Percentiles rank a stretch among this genome's conserved stretches.
phyloP scores from a whole-genome alignment of 768 basidiomycete species.

The Suillus bovinus region DNA sequence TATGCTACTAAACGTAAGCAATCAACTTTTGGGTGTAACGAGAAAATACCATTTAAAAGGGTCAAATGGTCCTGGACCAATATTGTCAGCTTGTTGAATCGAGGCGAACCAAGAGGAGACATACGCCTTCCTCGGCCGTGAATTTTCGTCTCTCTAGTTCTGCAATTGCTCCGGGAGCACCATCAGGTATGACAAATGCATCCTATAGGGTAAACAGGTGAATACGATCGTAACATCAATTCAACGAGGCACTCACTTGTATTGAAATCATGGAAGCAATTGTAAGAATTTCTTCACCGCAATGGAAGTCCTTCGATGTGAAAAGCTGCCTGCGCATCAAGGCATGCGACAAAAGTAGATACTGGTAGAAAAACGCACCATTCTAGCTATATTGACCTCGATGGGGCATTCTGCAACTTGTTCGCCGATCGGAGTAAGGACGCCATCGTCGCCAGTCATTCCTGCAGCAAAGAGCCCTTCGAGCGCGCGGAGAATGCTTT shows the following conservation, averaged over 20 bases:
- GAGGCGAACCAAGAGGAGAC: slow-evolving; percentile 22
- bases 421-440: slow-evolving; percentile 74
- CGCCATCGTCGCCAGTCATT: slow-evolving; percentile 82
- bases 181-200: slow-evolving; percentile 86
- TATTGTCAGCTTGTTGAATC: slow-evolving; percentile 10
- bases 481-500: slow-evolving; percentile 81
- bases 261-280: slow-evolving; percentile 96
- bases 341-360: background rate
- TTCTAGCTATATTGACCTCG: slow-evolving; percentile 90
- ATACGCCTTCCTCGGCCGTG: slow-evolving; percentile 95
- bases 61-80: slow-evolving; percentile 85
- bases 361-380: slow-evolving; percentile 53
- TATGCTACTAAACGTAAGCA: slow-evolving; percentile 55
- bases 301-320: slow-evolving; percentile 79
- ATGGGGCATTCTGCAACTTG: slow-evolving; percentile 93
- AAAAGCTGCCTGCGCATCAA: slow-evolving; percentile 61
- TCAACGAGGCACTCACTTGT: slow-evolving; percentile 50
- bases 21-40: background rate
- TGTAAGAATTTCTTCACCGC: slow-evolving; percentile 93
- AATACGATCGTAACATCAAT: slow-evolving; percentile 1
- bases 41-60: slow-evolving; percentile 73
- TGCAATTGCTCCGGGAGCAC: slow-evolving; percentile 79
- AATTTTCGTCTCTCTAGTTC: slow-evolving; percentile 95
- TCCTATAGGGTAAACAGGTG: slow-evolving; percentile 51
- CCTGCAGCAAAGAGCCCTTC: slow-evolving; percentile 80